Base-by-base conservation (phyloP, 78 protist genomes). In the Mantamonas sphyraenae region DNA sequence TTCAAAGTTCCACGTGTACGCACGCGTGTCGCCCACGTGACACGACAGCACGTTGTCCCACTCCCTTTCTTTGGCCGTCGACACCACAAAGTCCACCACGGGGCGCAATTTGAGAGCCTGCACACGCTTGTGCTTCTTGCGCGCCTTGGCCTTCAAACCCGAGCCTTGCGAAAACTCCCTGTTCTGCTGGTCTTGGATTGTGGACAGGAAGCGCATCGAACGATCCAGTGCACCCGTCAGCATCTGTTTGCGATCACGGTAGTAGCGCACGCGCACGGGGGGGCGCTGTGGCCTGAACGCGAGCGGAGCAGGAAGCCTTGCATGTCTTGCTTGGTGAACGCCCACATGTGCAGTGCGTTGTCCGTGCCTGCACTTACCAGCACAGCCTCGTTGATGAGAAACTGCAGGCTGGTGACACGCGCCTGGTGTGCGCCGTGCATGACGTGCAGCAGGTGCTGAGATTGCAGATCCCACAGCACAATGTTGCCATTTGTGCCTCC, bases 281-380 rank as follows among this genome's bases (percentile, higher is more conserved):
- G 82, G 24, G 64, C 65, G 31, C 64, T n/a, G 55, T 83, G 89
- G 31, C 89, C 89, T 16, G 74, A 33, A 24, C 83, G 69, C 58
- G 56, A 74, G 37, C 89, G 70, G 26, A 83, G 71, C 20, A 78
- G 55, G 0, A 65, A 24, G 2, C 70, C 69, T 16, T 39, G 35
- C 1, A 47, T 56, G 62, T 68, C 68, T 33, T 58, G 64, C n/a
- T 74, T 61, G 71, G 73, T 66, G 67, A 79, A 79, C n/a, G 71
- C 30, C 81, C 84, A 74, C 53, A n/a, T n/a, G n/a, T n/a, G n/a
- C n/a, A n/a, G n/a, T n/a, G n/a, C n/a, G n/a, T n/a, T 81, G 22
- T 81, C 86, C 4, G 24, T 0, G 30, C 77, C 80, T 2, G 50
- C 64, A 1, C 76, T 70, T 38, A 68, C 8, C 37, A 81, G 34